Evolutionary conservation across 148 eudicot genomes (phyloP).

Genomic region (Rhododendron ferrugineum): DNA sequence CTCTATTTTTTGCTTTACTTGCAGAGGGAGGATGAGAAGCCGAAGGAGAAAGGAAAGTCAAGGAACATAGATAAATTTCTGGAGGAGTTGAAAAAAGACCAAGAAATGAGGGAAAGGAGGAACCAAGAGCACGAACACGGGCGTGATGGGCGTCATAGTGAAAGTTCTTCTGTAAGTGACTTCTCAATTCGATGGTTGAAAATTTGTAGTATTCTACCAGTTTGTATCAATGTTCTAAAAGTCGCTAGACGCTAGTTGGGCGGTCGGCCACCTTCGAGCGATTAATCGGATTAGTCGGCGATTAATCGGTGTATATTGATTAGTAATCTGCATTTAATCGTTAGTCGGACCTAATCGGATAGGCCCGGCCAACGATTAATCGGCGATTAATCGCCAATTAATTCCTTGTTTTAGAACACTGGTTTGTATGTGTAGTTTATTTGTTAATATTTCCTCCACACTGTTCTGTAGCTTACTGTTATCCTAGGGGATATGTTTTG

Average conservation of each 20-base stretch:
- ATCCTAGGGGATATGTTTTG: neutral
- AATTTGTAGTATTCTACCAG: neutral
- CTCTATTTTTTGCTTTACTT: slow-evolving; percentile 1
- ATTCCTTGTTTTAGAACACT: too few species aligned
- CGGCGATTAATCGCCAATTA: too few species aligned
- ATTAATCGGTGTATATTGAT: too few species aligned
- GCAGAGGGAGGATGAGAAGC: slow-evolving; percentile 74
- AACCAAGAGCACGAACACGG: slow-evolving; percentile 72
- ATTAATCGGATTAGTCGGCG: too few species aligned
- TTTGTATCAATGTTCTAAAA: too few species aligned
- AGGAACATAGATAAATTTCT: slow-evolving; percentile 94
- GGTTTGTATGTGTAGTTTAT: neutral
- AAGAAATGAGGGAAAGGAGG: slow-evolving; percentile 90
- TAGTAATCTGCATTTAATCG: too few species aligned
- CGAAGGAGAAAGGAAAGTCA: slow-evolving; percentile 82
- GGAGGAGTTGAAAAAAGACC: slow-evolving; percentile 95
- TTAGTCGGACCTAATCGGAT: too few species aligned
- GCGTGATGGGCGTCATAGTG: slow-evolving; percentile 76
- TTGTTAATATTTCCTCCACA: neutral
- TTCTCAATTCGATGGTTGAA: slow-evolving; percentile 6
- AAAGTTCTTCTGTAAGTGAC: slow-evolving; percentile 53
- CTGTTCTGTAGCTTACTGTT: neutral
- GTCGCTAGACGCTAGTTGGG: too few species aligned
- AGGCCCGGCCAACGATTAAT: too few species aligned
- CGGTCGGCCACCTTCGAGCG: too few species aligned